Percentiles rank a stretch among this genome's conserved stretches.
phyloP scores from a whole-genome alignment of 148 eudicot species.

The Cornus kousa region DNA sequence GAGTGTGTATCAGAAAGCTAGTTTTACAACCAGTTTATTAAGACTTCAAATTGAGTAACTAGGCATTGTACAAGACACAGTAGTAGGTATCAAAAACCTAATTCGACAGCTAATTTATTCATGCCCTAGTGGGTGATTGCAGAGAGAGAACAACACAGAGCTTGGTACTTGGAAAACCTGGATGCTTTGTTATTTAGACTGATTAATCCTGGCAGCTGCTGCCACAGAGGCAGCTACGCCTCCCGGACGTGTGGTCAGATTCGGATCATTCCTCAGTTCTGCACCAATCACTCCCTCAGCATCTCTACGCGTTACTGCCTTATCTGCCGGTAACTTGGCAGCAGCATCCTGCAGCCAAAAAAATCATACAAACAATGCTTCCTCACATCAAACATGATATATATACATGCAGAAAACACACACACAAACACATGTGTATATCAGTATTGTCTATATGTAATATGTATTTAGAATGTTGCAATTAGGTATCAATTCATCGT shows the following conservation, averaged over 20 bases:
- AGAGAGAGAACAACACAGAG: no score
- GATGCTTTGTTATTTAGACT: conserved; percentile 16
- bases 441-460: not conserved
- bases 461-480: not conserved
- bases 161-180: not conserved
- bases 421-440: no score
- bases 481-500: no score
- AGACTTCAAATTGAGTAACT: no score
- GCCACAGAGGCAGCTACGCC: conserved; percentile 85
- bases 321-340: conserved; percentile 64
- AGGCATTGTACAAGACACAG: no score
- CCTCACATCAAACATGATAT: not conserved
- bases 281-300: conserved; percentile 92
- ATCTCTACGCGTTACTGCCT: conserved; percentile 71
- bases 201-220: conserved; percentile 85
- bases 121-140: not conserved
- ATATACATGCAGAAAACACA: not conserved
- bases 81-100: not conserved
- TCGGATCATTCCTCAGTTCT: conserved; percentile 81
- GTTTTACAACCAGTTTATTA: no score
- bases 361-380: not conserved
- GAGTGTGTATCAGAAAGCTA: no score
- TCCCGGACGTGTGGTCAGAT: conserved; percentile 72
- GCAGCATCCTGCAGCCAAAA: conserved; percentile 48
- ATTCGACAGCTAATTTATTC: not conserved